Conservation (phyloP, 2,329 filamentous ascomycete species). For the Colletotrichum paranaense region DNA sequence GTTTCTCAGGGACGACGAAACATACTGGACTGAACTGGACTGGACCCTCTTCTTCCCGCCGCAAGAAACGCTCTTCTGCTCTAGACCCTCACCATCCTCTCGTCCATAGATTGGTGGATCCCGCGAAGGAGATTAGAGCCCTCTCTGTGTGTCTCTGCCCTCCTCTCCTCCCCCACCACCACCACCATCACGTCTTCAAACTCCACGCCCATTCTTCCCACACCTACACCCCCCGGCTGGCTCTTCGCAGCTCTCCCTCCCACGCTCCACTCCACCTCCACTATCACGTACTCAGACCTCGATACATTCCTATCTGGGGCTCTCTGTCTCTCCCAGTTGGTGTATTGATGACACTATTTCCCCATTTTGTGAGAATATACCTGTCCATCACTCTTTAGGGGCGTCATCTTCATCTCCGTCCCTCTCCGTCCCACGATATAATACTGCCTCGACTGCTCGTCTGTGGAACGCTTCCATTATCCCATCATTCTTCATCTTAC, state of each 20-base stretch:
- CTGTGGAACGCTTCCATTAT: constrained; percentile 38
- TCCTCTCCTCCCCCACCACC: background rate
- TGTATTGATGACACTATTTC: constrained; percentile 37
- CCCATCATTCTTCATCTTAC: constrained; percentile 37
- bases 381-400: constrained; percentile 28
- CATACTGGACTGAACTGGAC: constrained; percentile 33
- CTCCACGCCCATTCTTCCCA: constrained; percentile 20
- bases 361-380: constrained; percentile 35
- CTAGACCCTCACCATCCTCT: background rate
- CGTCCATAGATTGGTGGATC: constrained; percentile 16
- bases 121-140: constrained; percentile 30
- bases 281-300: constrained; percentile 38
- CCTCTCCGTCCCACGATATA: constrained; percentile 53
- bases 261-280: constrained; percentile 27
- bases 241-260: constrained; percentile 13
- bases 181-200: constrained; percentile 22
- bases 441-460: constrained; percentile 52
- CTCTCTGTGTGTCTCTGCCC: constrained; percentile 15
- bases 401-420: constrained; percentile 43
- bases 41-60: constrained; percentile 18
- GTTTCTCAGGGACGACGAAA: constrained; percentile 38
- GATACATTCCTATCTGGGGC: constrained; percentile 48
- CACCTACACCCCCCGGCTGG: constrained; percentile 22
- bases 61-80: constrained; percentile 22
- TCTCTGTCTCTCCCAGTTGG: constrained; percentile 47